Evolutionary conservation across 768 basidiomycete genomes (phyloP), one percentile per base, ranked within the genome.

Genomic region (Gyrodon lividus): DNA sequence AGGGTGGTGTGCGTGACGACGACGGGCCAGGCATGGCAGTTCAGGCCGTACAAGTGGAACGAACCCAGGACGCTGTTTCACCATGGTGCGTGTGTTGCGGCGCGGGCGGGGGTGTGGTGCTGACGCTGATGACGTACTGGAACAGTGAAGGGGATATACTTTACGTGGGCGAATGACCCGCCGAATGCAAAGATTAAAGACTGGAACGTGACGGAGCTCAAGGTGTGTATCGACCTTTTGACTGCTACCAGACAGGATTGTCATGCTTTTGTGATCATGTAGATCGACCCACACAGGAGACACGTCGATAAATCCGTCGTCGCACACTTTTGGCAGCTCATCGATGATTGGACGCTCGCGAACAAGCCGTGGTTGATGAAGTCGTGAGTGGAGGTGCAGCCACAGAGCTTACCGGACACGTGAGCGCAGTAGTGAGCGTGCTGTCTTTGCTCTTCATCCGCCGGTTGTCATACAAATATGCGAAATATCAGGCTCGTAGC

Each of bases 21-120:
- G 8, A 99, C 97, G 0, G 97, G 97, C 1, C 96, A 98, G 60
- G 87, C 89, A 28, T 98, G 97, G 97, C 97, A 99, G 67, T 99
- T 99, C 72, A 78, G 86, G 51, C 88, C 91, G 16, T 98, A 98
- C 73, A 95, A 96, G 66, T 99, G 96, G 96, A 85, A 79, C 44
- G 94, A 98, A 62, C 97, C 97, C 1, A 83, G 84, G 53, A 80
- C 88, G 45, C 70, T 99, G 23, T 98, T 99, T 72, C 90, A 97
- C 64, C 89, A 98, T 62, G 94, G 95, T 96, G 57, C 41, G 76
- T 60, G 8, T 33, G 28, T 9, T 1, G 10, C 8, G 20, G 12
- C 20, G 6, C 45, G 5, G 34, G 13, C 8, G 13, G 22, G 17
- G 33, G 24, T 41, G 26, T n/a, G 8, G 10, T 4, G 24, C 30